Evolutionary conservation across 1,139 yeast genomes (phyloP).

Genomic region (Hyphopichia burtonii): DNA sequence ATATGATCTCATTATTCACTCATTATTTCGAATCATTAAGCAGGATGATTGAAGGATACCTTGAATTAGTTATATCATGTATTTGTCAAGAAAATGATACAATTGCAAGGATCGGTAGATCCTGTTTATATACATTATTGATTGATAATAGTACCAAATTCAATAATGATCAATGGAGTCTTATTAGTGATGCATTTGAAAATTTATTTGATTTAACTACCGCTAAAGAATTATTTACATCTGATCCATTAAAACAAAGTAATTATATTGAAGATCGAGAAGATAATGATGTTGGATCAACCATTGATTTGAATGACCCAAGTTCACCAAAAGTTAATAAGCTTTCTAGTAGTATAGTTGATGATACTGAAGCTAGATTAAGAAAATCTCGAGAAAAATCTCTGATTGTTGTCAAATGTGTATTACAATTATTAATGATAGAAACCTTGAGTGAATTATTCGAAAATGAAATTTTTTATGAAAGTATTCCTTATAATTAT

Average conservation of each 20-base stretch:
- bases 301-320: slow-evolving; percentile 13
- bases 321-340: slow-evolving; percentile 8
- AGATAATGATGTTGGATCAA: slow-evolving; percentile 13
- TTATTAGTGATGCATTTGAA: slow-evolving; percentile 61
- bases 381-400: slow-evolving; percentile 56
- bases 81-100: slow-evolving; percentile 97
- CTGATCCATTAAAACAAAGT: slow-evolving; percentile 52
- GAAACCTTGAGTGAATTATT: slow-evolving; percentile 82
- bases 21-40: slow-evolving; percentile 76
- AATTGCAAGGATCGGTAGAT: slow-evolving; percentile 89
- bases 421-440: slow-evolving; percentile 83
- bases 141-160: slow-evolving; percentile 73
- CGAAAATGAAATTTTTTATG: slow-evolving; percentile 67
- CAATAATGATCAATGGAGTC: slow-evolving; percentile 68
- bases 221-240: slow-evolving; percentile 77
- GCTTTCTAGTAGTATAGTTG: slow-evolving; percentile 11
- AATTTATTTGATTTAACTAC: slow-evolving; percentile 78
- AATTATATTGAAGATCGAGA: slow-evolving; percentile 16
- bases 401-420: slow-evolving; percentile 87
- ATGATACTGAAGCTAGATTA: slow-evolving; percentile 24
- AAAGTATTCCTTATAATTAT: slow-evolving; percentile 62
- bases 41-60: slow-evolving; percentile 71
- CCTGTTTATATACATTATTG: slow-evolving; percentile 78
- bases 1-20: slow-evolving; percentile 79
- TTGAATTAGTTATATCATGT: slow-evolving; percentile 78